Conservation (phyloP, 1,284 basidiomycete species). For the Stereum hirsutum region DNA sequence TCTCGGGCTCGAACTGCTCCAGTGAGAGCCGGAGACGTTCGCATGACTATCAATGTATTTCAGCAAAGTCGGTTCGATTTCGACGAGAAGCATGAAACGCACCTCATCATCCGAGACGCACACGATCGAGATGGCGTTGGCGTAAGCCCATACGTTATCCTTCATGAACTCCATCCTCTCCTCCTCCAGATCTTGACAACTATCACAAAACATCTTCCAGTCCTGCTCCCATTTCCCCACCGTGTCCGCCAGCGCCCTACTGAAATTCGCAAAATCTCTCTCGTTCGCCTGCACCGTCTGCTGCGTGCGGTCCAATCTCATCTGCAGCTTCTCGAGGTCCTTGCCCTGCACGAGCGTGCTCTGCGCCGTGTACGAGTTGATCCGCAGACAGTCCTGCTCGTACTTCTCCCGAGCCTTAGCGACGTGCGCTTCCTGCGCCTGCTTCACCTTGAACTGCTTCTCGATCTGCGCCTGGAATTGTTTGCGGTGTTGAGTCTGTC, state of each 20-base stretch:
- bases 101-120: conserved; percentile 97
- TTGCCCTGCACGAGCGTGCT: conserved; percentile 88
- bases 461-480: conserved; percentile 69
- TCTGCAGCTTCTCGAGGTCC: conserved; percentile 85
- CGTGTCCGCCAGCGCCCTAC: conserved; percentile 76
- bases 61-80: conserved; percentile 7
- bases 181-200: conserved; percentile 94
- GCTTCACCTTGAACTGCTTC: conserved; percentile 83
- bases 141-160: conserved; percentile 93
- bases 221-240: conserved; percentile 84
- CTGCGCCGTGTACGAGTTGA: conserved; percentile 95
- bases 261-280: conserved; percentile 86
- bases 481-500: conserved; percentile 72
- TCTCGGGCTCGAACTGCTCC: conserved; percentile 76
- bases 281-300: conserved; percentile 87
- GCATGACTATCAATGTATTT: conserved; percentile 62
- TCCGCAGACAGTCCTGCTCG: conserved; percentile 87
- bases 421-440: conserved; percentile 77
- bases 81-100: conserved; percentile 19
- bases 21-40: conserved; percentile 78
- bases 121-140: conserved; percentile 91
- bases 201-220: conserved; percentile 92
- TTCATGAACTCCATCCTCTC: conserved; percentile 91
- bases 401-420: conserved; percentile 90
- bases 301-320: conserved; percentile 85